Percentiles rank a stretch among this genome's conserved stretches.
Evolutionary conservation across 257 asterid genomes (phyloP).

Genomic region (Scutellaria minor): DNA sequence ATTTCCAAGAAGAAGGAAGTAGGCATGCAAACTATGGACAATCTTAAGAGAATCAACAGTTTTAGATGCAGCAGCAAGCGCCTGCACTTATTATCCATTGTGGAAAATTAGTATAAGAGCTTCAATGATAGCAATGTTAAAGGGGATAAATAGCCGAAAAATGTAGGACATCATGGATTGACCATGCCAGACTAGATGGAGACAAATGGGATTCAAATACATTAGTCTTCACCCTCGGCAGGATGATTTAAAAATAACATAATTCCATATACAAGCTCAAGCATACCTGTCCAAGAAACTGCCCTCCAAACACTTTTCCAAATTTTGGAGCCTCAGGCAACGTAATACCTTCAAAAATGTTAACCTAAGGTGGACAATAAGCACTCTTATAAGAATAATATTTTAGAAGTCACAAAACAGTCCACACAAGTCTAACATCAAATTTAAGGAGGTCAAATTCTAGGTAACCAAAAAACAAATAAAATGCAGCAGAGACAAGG

Average conservation of each 20-base stretch:
- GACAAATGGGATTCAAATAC: not conserved
- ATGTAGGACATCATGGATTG: not conserved
- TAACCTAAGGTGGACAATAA: slow-evolving; percentile 56
- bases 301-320: slow-evolving; percentile 97
- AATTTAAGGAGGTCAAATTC: not conserved
- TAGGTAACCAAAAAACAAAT: slow-evolving; percentile 3
- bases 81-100: slow-evolving; percentile 65
- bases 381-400: slow-evolving; percentile 10
- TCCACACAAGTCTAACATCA: slow-evolving; percentile 18
- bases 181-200: slow-evolving; percentile 26
- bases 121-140: slow-evolving; percentile 26
- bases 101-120: slow-evolving; percentile 33
- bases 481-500: slow-evolving; percentile 9
- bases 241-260: slow-evolving; percentile 9
- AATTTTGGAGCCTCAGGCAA: slow-evolving; percentile 93
- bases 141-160: slow-evolving; percentile 14
- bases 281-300: slow-evolving; percentile 92
- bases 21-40: slow-evolving; percentile 90
- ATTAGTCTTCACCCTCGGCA: not conserved
- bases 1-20: slow-evolving; percentile 91
- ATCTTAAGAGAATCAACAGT: slow-evolving; percentile 93
- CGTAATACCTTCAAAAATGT: slow-evolving; percentile 84
- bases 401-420: not conserved
- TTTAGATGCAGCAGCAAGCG: slow-evolving; percentile 96
- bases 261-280: slow-evolving; percentile 26